phyloP scores from a whole-genome alignment of 805 yeast genomes.

The Clavispora asparagi region DNA sequence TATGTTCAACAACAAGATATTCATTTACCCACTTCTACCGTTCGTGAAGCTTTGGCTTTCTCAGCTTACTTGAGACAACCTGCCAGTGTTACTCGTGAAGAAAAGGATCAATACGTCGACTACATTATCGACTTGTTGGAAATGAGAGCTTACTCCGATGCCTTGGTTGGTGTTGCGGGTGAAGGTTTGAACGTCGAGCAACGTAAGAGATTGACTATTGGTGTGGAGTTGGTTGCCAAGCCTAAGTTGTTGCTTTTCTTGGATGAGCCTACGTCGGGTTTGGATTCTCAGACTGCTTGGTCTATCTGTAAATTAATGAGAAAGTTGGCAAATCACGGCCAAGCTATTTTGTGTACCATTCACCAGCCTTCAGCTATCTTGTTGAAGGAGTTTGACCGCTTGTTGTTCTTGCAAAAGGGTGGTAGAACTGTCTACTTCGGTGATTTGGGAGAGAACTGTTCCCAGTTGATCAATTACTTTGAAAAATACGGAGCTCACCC shows the following conservation, averaged over 20 bases:
- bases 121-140: conserved; percentile 61
- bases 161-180: conserved; percentile 75
- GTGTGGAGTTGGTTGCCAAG: conserved; percentile 68
- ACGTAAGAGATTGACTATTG: conserved; percentile 43
- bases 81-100: conserved; percentile 45
- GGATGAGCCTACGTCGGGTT: conserved; percentile 73
- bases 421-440: conserved; percentile 82
- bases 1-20: conserved; percentile 80
- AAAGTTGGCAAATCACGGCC: conserved; percentile 65
- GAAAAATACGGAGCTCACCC: conserved; percentile 68
- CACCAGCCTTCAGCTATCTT: conserved; percentile 75
- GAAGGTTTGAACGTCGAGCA: conserved; percentile 37
- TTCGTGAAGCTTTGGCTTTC: conserved; percentile 67
- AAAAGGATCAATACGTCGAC: conserved; percentile 65
- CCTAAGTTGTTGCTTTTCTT: conserved; percentile 58
- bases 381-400: conserved; percentile 62
- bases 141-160: conserved; percentile 68
- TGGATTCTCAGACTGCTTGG: conserved; percentile 69
- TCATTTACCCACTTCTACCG: conserved; percentile 64
- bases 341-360: conserved; percentile 70
- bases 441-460: conserved; percentile 64
- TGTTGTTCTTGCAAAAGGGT: conserved; percentile 64
- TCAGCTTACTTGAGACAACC: conserved; percentile 74
- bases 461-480: conserved; percentile 56
- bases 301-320: conserved; percentile 62